Conservation (phyloP, 2,329 filamentous ascomycete species). For the Botrytis galanthina region DNA sequence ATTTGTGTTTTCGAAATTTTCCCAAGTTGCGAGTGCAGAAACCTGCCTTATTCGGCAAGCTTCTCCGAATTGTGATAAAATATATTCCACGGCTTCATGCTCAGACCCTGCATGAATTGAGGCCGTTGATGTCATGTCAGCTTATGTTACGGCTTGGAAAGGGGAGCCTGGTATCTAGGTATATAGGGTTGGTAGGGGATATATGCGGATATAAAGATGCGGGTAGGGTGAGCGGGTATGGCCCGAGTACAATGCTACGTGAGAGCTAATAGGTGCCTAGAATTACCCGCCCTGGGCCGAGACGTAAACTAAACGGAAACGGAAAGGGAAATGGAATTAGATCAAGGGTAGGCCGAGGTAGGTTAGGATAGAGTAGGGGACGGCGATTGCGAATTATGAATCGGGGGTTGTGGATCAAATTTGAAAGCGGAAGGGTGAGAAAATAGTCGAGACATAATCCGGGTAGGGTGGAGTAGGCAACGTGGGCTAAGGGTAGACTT, state of each 20-base stretch:
- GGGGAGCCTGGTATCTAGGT: neutral
- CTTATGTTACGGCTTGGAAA: neutral
- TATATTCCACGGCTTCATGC: neutral
- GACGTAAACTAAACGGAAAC: neutral
- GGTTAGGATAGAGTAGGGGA: neutral
- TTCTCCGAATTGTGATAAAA: neutral
- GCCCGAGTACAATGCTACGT: slow-evolving; percentile 8
- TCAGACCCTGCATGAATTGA: neutral
- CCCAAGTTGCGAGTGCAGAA: neutral
- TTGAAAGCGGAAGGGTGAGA: neutral
- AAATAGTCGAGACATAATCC: neutral
- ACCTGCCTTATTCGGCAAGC: neutral
- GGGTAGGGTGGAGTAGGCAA: neutral
- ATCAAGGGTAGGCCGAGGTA: neutral
- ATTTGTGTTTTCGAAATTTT: neutral
- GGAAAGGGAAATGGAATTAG: neutral
- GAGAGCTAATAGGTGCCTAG: neutral
- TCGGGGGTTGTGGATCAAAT: neutral
- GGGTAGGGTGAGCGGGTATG: slow-evolving; percentile 1
- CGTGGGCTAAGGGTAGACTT: neutral
- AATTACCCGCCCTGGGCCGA: neutral
- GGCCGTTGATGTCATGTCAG: neutral
- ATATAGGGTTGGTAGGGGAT: neutral
- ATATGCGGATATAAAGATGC: neutral
- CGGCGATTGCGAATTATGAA: neutral